Evolutionary conservation across 1,284 basidiomycete genomes (phyloP).

Genomic region (Mycosarcoma mackinlayi): DNA sequence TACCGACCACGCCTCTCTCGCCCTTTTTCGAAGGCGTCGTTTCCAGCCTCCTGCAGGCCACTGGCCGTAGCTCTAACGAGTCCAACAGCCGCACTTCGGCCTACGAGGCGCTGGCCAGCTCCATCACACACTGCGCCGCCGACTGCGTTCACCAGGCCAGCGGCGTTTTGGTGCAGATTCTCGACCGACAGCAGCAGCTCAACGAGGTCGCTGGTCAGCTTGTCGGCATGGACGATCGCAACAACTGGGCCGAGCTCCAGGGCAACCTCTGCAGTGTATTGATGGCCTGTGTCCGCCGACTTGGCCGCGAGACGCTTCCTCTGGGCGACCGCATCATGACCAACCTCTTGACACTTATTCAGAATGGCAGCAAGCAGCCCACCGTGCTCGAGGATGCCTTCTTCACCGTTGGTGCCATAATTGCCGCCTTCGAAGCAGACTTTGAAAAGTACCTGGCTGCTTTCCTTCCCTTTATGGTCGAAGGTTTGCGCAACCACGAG

Average conservation of each 20-base stretch:
- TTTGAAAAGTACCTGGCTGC: slow-evolving; percentile 90
- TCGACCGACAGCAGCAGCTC: slow-evolving; percentile 89
- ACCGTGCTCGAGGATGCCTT: slow-evolving; percentile 98
- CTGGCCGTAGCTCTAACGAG: slow-evolving; percentile 81
- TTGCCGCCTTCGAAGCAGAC: slow-evolving; percentile 78
- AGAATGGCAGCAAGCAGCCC: slow-evolving; percentile 86
- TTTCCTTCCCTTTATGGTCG: slow-evolving; percentile 88
- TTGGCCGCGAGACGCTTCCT: slow-evolving; percentile 84
- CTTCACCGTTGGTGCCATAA: slow-evolving; percentile 85
- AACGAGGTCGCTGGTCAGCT: slow-evolving; percentile 81
- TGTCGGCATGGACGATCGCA: slow-evolving; percentile 92
- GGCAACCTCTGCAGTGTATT: slow-evolving; percentile 85
- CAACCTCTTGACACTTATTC: slow-evolving; percentile 84
- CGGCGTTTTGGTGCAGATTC: slow-evolving; percentile 82
- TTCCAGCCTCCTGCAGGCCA: slow-evolving; percentile 56
- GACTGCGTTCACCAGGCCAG: slow-evolving; percentile 86
- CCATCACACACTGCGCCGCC: slow-evolving; percentile 81
- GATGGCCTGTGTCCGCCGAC: slow-evolving; percentile 71
- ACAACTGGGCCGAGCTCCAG: slow-evolving; percentile 99
- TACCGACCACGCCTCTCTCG: slow-evolving; percentile 75
- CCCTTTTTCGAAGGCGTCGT: slow-evolving; percentile 83
- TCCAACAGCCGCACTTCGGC: slow-evolving; percentile 93
- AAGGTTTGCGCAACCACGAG: slow-evolving; percentile 90
- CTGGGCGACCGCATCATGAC: slow-evolving; percentile 96
- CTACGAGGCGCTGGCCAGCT: slow-evolving; percentile 92